Conservation (phyloP, 345 rosid species). For the Psidium friedrichsthalianum region DNA sequence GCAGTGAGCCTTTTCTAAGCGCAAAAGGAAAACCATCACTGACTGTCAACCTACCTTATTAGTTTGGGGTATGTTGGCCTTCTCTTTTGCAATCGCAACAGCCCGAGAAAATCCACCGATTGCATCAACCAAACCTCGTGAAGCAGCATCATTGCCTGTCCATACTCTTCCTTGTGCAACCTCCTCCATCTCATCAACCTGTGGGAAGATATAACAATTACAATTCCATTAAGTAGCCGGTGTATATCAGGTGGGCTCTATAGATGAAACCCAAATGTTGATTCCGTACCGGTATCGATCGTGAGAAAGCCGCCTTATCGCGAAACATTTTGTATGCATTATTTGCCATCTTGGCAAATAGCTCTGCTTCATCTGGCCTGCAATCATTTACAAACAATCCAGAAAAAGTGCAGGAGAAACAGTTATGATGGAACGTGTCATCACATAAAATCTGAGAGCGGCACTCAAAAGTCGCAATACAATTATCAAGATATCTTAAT, state of each 20-base stretch:
- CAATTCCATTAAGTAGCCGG: not conserved
- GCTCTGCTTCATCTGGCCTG: slow-evolving; percentile 91
- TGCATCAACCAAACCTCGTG: slow-evolving; percentile 76
- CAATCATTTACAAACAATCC: not conserved
- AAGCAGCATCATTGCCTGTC: slow-evolving; percentile 87
- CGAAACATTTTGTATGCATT: slow-evolving; percentile 71
- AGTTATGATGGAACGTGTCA: not conserved
- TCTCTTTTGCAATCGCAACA: slow-evolving; percentile 77
- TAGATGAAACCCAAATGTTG: not conserved
- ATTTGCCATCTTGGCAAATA: slow-evolving; percentile 76
- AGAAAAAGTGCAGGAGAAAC: not conserved
- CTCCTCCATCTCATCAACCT: slow-evolving; percentile 89
- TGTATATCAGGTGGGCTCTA: not conserved
- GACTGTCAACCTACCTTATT: slow-evolving; percentile 23
- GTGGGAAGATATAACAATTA: not conserved
- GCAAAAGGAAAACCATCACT: not conserved
- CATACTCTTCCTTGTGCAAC: slow-evolving; percentile 98
- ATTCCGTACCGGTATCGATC: slow-evolving; percentile 68
- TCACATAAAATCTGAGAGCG: not conserved
- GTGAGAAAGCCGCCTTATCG: slow-evolving; percentile 80
- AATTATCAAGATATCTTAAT: not conserved
- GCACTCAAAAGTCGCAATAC: not conserved
- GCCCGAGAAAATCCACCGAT: slow-evolving; percentile 84
- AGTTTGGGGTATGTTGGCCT: slow-evolving; percentile 64
- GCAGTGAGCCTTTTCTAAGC: not conserved